These are phyloP conservation scores for Monosporascus cannonballus DNA, from an alignment of 2,329 filamentous ascomycete species.

Conservation along the genomic window DNA sequence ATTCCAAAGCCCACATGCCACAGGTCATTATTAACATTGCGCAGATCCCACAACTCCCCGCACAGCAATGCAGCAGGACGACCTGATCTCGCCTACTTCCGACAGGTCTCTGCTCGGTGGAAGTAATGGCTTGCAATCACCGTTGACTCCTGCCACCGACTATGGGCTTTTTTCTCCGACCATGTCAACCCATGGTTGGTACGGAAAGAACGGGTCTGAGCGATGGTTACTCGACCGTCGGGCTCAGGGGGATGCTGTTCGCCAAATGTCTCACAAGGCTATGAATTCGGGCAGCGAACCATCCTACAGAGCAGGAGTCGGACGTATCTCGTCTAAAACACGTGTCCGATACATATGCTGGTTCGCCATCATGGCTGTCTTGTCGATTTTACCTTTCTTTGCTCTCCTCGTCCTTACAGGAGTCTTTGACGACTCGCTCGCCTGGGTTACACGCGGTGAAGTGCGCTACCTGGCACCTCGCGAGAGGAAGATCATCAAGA, in stretches of 20 bases:
- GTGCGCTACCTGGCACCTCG: conserved; percentile 31
- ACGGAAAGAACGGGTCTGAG: not conserved
- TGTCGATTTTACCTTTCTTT: conserved; percentile 42
- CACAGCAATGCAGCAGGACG: not conserved
- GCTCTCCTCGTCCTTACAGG: conserved; percentile 38
- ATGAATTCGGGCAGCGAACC: not conserved
- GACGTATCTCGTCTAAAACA: conserved; percentile 17
- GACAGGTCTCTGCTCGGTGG: not conserved
- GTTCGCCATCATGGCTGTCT: conserved; percentile 32
- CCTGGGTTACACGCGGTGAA: conserved; percentile 44
- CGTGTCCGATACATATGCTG: conserved; percentile 27
- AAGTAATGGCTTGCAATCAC: not conserved
- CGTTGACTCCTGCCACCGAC: not conserved
- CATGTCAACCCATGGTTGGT: not conserved
- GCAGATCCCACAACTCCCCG: not conserved
- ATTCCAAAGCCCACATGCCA: not conserved
- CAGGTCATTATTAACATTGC: not conserved
- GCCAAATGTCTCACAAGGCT: not conserved
- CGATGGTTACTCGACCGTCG: not conserved
- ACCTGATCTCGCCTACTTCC: not conserved
- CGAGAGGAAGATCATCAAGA: conserved; percentile 29
- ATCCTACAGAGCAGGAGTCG: conserved; percentile 5
- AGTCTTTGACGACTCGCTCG: conserved; percentile 37
- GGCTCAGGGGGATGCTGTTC: not conserved
- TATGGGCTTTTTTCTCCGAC: not conserved